Base-by-base conservation (phyloP, 2,329 filamentous ascomycete genomes). In the Paramyrothecium roridum region DNA sequence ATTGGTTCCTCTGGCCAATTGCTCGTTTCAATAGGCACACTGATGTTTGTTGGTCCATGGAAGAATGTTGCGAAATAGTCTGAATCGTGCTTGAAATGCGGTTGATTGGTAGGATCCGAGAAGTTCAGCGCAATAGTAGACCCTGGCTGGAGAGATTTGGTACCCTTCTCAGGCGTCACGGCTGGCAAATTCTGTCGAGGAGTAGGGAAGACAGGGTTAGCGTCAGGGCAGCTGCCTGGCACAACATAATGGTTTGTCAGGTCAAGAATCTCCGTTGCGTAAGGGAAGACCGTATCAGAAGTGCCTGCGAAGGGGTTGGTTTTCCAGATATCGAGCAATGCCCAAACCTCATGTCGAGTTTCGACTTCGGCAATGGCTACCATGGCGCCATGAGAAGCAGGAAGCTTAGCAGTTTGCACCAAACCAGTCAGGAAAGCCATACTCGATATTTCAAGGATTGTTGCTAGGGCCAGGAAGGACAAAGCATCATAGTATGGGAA, bases 261-360 rank as follows among this genome's bases (percentile, higher is more conserved):
- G 48, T 73, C 68, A 26, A 76, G 62, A 43, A 77, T 71, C 60
- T 76, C 62, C 57, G 74, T 74, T n/a, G 72, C 70, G 55, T 75
- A 76, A 3, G 72, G 72, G 59, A 69, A 77, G 3, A 69, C 63
- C 3, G 75, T 77, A 58, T 77, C 75, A 3, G 64, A 52, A 0
- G 75, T 73, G 2, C 75, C 75, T 6, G 60, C 69, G 55, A 78
- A 76, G 1, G 75, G 74, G 48, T 70, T 67, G 7, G 40, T 34
- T 20, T 53, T 47, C 52, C 52, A 53, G 26, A 76, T 70, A 33
- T 75, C 72, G 49, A 76, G 71, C 43, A 78, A 56, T 2, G 68
- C 66, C 75, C 75, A 77, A 2, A 67, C 67, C 37, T 73, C 70
- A 60, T 77, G 74, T 8, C 74, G 69, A 3, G 66, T 62, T 57